These are phyloP conservation scores for Phytopythium aichiense DNA, from an alignment of 352 stramenopile genomes.

Conservation along the genomic window DNA sequence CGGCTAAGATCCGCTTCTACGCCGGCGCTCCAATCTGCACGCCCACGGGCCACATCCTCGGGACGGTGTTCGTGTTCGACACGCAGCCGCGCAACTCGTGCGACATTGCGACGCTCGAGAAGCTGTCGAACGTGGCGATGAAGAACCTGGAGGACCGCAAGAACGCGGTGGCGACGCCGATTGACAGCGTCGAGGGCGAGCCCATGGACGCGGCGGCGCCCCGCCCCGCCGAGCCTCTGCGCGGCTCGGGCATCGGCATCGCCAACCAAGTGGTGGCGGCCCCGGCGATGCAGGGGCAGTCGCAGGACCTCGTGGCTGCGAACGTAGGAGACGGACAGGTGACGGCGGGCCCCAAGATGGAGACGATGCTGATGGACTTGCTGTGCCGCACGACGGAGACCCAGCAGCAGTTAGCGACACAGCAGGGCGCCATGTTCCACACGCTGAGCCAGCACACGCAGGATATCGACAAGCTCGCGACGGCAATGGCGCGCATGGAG, in stretches of 20 bases:
- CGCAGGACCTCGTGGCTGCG: conserved; percentile 77
- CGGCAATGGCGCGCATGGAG: conserved; percentile 85
- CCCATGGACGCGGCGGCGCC: conserved; percentile 28
- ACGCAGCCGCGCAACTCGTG: conserved; percentile 81
- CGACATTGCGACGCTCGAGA: conserved; percentile 83
- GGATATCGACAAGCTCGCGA: conserved; percentile 86
- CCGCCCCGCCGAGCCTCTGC: conserved; percentile 31
- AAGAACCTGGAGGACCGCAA: conserved; percentile 90
- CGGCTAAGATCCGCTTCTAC: conserved; percentile 86
- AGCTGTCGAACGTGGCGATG: conserved; percentile 87
- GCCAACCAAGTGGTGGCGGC: conserved; percentile 75
- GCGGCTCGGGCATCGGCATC: conserved; percentile 67
- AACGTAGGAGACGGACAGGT: conserved; percentile 84
- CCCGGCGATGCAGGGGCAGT: conserved; percentile 33
- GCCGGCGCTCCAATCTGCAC: conserved; percentile 78
- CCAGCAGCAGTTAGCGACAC: conserved; percentile 88
- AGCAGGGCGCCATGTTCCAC: conserved; percentile 89
- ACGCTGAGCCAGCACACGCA: conserved; percentile 87
- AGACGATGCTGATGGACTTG: conserved; percentile 89
- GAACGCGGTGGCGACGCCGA: conserved; percentile 67
- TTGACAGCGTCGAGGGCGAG: conserved; percentile 46
- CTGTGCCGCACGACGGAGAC: conserved; percentile 86
- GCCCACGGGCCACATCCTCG: conserved; percentile 74
- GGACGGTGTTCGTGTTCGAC: conserved; percentile 87
- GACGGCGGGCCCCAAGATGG: conserved; percentile 83